Base-by-base conservation (phyloP, 2,329 filamentous ascomycete species). In the Colletotrichum sp. region DNA sequence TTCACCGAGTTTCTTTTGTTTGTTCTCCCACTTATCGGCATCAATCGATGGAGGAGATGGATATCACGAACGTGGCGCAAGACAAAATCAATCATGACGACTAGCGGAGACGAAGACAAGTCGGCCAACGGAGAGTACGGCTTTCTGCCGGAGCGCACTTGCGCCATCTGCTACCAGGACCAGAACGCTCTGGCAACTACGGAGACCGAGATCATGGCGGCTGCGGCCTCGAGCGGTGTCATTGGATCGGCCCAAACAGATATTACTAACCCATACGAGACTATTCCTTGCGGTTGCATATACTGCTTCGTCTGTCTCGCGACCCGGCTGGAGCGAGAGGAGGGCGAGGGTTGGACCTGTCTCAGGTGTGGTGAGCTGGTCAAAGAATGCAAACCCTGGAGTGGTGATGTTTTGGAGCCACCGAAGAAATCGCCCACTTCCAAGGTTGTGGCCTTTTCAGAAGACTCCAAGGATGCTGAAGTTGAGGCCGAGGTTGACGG, bases 1-100 rank as follows among this genome's bases (percentile, higher is more conserved):
- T 98, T 99, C 81, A 99, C 97, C 30, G 97, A 99, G 84, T 99
- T 99, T 81, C 89, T 99, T n/a, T 91, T 99, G 36, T 99, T 99
- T 84, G 91, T 99, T 22, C 89, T 99, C n/a, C 97, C 97, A 0
- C 90, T 99, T n/a, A 95, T 99, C 57, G 97, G 97, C 68, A 96
- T 99, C 79, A 94, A 95, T 81, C 92, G 96, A 79, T 99, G 97
- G 97, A 92, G 95, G 74, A 91, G 96, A 79, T 98, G 96, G 94
- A 88, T 98, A n/a, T 90, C 91, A 24, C 91, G 96, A 77, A 92
- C 93, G n/a, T 98, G 96, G 95, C 92, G 94, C 79, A 96, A 93
- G 84, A 93, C 95, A 2, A 94, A 94, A 80, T 89, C 91, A 36
- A 89, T 94, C 10, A 88, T 94, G 70, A 85, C 89, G 48, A 88